A percentile compares a stretch with the other conserved stretches of the same genome.
phyloP scores from a whole-genome alignment of 2,329 filamentous ascomycete species.

The Apiospora rasikravindrae region DNA sequence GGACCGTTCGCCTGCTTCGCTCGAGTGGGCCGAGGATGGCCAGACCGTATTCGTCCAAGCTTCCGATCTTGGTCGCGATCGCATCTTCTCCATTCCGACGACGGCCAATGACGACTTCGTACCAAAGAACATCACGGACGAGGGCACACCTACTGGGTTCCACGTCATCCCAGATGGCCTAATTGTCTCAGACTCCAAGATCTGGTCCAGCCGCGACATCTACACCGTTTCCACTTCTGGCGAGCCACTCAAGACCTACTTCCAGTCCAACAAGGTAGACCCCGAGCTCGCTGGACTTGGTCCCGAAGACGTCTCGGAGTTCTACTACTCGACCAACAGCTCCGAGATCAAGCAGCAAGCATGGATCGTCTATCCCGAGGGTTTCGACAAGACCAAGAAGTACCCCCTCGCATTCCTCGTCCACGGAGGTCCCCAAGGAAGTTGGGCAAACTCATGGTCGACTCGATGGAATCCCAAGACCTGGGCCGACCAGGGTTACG shows the following conservation, averaged over 20 bases:
- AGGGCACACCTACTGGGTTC: slow-evolving; percentile 37
- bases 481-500: slow-evolving; percentile 62
- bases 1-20: slow-evolving; percentile 37
- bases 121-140: slow-evolving; percentile 41
- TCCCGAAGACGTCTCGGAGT: slow-evolving; percentile 40
- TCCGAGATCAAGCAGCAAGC: slow-evolving; percentile 39
- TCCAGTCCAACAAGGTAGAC: slow-evolving; percentile 43
- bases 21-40: slow-evolving; percentile 37
- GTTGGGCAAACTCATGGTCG: slow-evolving; percentile 57
- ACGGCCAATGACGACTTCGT: slow-evolving; percentile 35
- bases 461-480: slow-evolving; percentile 60
- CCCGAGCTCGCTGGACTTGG: slow-evolving; percentile 39
- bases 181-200: slow-evolving; percentile 41
- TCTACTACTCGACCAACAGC: slow-evolving; percentile 42
- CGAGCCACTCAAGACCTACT: slow-evolving; percentile 36
- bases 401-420: slow-evolving; percentile 60
- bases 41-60: slow-evolving; percentile 38
- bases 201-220: slow-evolving; percentile 43
- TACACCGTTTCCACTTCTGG: slow-evolving; percentile 36
- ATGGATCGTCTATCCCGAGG: slow-evolving; percentile 40
- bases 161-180: slow-evolving; percentile 36
- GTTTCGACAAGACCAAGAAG: slow-evolving; percentile 44
- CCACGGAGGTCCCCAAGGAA: slow-evolving; percentile 59
- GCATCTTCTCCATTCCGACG: slow-evolving; percentile 40
- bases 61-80: slow-evolving; percentile 37